These are phyloP conservation scores for Vairimorpha ceranae DNA, from an alignment of 371 early-diverging fungal genomes.

Conservation along the genomic window DNA sequence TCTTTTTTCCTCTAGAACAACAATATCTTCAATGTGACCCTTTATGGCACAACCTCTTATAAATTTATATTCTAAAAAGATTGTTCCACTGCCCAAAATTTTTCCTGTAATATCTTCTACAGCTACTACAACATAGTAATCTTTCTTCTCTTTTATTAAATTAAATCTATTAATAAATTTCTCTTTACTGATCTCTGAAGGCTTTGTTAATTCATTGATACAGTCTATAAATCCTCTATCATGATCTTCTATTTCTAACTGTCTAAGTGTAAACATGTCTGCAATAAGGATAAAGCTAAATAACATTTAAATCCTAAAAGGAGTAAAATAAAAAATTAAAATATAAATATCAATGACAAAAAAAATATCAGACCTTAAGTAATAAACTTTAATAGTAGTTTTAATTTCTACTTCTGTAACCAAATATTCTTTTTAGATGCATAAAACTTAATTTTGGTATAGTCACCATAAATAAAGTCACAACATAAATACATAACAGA, in stretches of 20 bases:
- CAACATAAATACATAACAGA: conserved; percentile 45
- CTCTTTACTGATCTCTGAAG: conserved; percentile 68
- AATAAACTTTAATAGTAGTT: too few species aligned
- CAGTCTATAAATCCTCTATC: conserved; percentile 65
- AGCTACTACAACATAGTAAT: conserved; percentile 55
- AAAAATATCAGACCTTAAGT: too few species aligned
- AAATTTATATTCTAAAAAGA: conserved; percentile 88
- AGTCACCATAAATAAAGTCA: conserved; percentile 57
- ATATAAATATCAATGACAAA: too few species aligned
- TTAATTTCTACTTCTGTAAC: conserved; percentile 41
- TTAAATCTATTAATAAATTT: conserved; percentile 65
- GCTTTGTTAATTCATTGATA: conserved; percentile 69
- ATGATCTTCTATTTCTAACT: conserved; percentile 44
- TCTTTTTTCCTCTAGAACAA: conserved; percentile 78
- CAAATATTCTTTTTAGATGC: conserved; percentile 58
- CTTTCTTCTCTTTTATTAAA: conserved; percentile 68
- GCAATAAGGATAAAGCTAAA: neutral
- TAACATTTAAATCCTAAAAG: neutral
- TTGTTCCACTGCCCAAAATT: conserved; percentile 82
- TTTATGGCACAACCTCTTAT: conserved; percentile 75
- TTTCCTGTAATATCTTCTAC: conserved; percentile 13
- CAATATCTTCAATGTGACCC: conserved; percentile 71
- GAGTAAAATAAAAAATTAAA: too few species aligned
- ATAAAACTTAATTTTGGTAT: conserved; percentile 62
- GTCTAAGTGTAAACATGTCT: conserved; percentile 4